Percentiles rank a stretch among this genome's conserved stretches.
These are phyloP conservation scores for Sinapis alba DNA, from an alignment of 441 rosid genomes.

Conservation along the genomic window DNA sequence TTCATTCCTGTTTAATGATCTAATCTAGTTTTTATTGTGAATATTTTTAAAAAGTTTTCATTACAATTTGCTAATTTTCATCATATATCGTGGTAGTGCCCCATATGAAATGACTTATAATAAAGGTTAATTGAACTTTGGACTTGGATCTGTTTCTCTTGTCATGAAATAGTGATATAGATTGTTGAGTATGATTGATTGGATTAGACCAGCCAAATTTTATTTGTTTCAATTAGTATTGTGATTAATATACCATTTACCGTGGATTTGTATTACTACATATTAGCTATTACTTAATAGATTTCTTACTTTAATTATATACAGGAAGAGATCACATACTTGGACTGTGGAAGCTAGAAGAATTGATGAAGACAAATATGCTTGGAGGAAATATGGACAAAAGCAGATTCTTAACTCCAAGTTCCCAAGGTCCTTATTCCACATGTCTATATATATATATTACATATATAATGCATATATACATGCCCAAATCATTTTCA, in stretches of 20 bases:
- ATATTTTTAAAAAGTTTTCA: neutral
- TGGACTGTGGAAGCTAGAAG: slow-evolving; percentile 43
- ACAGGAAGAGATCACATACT: slow-evolving; percentile 54
- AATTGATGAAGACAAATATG: slow-evolving; percentile 54
- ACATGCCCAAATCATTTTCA: slow-evolving; percentile 1
- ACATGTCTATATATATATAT: neutral
- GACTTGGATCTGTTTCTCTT: slow-evolving; percentile 1
- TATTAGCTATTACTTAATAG: neutral
- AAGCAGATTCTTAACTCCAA: slow-evolving; percentile 68
- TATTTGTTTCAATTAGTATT: neutral
- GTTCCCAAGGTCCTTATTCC: slow-evolving; percentile 57
- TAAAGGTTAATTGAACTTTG: slow-evolving; percentile 6
- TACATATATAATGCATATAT: neutral
- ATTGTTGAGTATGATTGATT: slow-evolving; percentile 25
- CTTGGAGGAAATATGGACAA: slow-evolving; percentile 95
- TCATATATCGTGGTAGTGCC: slow-evolving; percentile 29
- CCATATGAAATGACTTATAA: slow-evolving; percentile 21
- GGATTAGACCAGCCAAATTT: slow-evolving; percentile 1
- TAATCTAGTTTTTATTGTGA: slow-evolving; percentile 8
- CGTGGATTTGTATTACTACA: slow-evolving; percentile 10
- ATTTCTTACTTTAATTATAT: neutral
- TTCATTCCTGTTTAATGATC: slow-evolving; percentile 11
- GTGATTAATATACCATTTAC: neutral
- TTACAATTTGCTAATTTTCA: neutral
- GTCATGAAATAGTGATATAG: slow-evolving; percentile 1